These are phyloP conservation scores for Corchorus olitorius DNA, from an alignment of 345 rosid species.

Conservation along the genomic window DNA sequence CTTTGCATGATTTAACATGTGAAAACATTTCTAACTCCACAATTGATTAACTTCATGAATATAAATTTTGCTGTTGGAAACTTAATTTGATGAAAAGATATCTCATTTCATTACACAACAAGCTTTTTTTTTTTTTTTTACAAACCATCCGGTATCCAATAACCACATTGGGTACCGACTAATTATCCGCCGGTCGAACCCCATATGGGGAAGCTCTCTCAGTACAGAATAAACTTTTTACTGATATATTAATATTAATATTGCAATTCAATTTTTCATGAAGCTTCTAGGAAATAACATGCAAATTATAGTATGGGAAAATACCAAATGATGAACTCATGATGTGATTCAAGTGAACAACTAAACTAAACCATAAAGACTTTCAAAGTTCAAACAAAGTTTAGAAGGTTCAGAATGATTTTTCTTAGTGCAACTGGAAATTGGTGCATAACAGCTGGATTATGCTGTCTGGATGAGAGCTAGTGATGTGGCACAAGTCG, in stretches of 20 bases:
- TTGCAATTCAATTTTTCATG: too few species aligned
- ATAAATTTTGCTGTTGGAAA: not conserved
- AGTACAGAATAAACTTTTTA: too few species aligned
- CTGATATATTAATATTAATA: too few species aligned
- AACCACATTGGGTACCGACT: too few species aligned
- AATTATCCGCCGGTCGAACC: too few species aligned
- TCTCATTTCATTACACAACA: not conserved
- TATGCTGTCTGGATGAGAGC: slow-evolving; percentile 29
- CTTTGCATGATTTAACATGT: slow-evolving; percentile 5
- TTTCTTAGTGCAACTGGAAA: not conserved
- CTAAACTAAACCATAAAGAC: not conserved
- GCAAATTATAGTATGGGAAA: not conserved
- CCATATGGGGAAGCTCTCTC: too few species aligned
- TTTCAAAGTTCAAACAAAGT: not conserved
- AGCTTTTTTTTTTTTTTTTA: not conserved
- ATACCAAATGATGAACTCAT: not conserved
- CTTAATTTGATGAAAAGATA: not conserved
- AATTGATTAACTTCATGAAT: not conserved
- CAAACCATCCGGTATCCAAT: not conserved
- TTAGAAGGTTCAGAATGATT: not conserved
- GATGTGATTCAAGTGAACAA: not conserved
- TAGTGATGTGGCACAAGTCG: slow-evolving; percentile 7
- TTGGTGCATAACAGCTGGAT: slow-evolving; percentile 29
- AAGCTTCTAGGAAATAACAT: not conserved
- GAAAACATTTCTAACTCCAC: not conserved